Conservation (phyloP, 192 early-diverging fungal species). For the Entomortierella lignicola region DNA sequence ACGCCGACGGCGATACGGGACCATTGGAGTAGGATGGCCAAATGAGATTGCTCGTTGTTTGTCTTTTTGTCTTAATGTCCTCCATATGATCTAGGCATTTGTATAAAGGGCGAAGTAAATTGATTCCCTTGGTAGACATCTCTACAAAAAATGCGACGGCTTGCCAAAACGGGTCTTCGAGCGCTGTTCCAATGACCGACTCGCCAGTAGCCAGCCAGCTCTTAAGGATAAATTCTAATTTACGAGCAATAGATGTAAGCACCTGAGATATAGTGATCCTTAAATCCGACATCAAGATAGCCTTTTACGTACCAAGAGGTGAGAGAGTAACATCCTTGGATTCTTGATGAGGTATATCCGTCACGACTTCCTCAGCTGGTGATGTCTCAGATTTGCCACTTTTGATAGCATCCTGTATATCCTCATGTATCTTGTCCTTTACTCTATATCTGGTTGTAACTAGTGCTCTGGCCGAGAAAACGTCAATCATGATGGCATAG, state of each 20-base stretch:
- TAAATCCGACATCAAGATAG: not conserved
- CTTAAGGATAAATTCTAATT: slow-evolving; percentile 37
- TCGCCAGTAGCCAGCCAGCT: slow-evolving; percentile 33
- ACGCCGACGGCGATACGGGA: not conserved
- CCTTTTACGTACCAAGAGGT: slow-evolving; percentile 11
- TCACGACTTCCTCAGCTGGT: not conserved
- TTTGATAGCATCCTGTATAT: slow-evolving; percentile 5
- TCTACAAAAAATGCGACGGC: slow-evolving; percentile 28
- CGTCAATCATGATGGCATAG: slow-evolving; percentile 15
- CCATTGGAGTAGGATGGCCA: slow-evolving; percentile 13
- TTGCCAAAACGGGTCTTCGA: slow-evolving; percentile 39
- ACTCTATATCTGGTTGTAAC: slow-evolving; percentile 22
- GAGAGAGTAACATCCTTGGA: slow-evolving; percentile 6
- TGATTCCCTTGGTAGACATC: slow-evolving; percentile 13
- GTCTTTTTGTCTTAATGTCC: slow-evolving; percentile 24
- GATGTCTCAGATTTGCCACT: not conserved
- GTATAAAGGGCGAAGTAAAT: slow-evolving; percentile 13
- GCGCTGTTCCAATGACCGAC: slow-evolving; percentile 20
- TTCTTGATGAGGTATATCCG: not conserved
- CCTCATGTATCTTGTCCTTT: slow-evolving; percentile 15
- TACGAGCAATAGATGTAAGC: not conserved
- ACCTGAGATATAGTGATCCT: not conserved
- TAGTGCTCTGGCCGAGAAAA: slow-evolving; percentile 16
- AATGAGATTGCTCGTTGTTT: not conserved
- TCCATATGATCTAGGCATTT: slow-evolving; percentile 34